These are phyloP conservation scores for Thelonectria blattea DNA, from an alignment of 2,329 filamentous ascomycete genomes.

Conservation along the genomic window DNA sequence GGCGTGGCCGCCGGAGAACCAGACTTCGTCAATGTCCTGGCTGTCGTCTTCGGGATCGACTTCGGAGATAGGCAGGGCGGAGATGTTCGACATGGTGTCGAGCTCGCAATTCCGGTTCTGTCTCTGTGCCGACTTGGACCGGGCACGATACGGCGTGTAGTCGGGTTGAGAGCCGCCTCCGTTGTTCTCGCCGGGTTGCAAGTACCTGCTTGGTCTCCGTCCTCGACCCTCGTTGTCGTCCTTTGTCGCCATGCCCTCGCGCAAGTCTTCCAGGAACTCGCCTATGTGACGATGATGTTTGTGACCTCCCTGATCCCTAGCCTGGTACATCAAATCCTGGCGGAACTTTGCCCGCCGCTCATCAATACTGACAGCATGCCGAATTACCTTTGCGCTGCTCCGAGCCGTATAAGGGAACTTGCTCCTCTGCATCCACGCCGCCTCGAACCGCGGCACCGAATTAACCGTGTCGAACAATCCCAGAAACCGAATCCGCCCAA, in stretches of 20 bases:
- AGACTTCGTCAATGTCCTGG: conserved; percentile 81
- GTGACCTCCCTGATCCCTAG: conserved; percentile 25
- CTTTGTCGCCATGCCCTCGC: conserved; percentile 15
- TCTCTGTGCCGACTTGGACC: conserved; percentile 47
- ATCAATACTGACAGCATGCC: conserved; percentile 74
- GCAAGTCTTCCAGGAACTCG: conserved; percentile 34
- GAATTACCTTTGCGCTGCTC: conserved; percentile 65
- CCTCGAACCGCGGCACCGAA: conserved; percentile 78
- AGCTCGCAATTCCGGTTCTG: conserved; percentile 27
- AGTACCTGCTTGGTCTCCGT: conserved; percentile 20
- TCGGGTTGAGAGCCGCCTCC: conserved; percentile 25
- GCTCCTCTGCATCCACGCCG: conserved; percentile 76
- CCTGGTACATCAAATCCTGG: conserved; percentile 70
- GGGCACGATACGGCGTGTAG: conserved; percentile 50
- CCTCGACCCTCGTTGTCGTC: conserved; percentile 21
- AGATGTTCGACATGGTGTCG: conserved; percentile 40
- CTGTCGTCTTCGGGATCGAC: conserved; percentile 51
- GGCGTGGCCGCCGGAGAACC: conserved; percentile 80
- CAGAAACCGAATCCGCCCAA: conserved; percentile 75
- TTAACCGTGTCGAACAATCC: conserved; percentile 86
- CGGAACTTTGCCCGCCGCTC: conserved; percentile 75
- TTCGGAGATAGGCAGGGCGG: conserved; percentile 38
- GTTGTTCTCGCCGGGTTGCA: conserved; percentile 24
- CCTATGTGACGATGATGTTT: conserved; percentile 32
- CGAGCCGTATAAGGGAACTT: conserved; percentile 74